Percentiles rank a stretch among this genome's conserved stretches.
These are phyloP conservation scores for Russula sp. DNA, from an alignment of 768 basidiomycete species.

Conservation along the genomic window DNA sequence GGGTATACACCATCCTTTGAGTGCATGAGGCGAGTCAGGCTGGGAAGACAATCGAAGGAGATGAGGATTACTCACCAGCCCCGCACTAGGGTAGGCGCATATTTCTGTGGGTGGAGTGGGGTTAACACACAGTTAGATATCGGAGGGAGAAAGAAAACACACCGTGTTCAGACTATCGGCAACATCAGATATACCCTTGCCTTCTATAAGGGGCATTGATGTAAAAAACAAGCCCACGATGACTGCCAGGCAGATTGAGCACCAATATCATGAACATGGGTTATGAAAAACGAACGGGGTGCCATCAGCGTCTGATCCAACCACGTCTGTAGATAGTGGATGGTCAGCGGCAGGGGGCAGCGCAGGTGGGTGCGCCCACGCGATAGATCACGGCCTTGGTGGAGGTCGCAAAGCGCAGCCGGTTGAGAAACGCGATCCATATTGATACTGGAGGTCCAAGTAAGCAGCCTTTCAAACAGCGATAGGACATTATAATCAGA, in stretches of 20 bases:
- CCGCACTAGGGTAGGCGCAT: constrained; percentile 63
- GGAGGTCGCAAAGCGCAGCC: constrained; percentile 59
- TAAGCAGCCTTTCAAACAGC: constrained; percentile 39
- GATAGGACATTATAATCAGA: neutral
- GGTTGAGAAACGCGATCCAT: constrained; percentile 71
- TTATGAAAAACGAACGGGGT: constrained; percentile 40
- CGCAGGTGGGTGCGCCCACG: constrained; percentile 32
- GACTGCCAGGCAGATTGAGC: constrained; percentile 24
- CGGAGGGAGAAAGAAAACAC: constrained; percentile 1
- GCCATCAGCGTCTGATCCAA: constrained; percentile 77
- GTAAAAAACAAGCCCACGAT: constrained; percentile 56
- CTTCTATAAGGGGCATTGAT: constrained; percentile 75
- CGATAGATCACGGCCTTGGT: constrained; percentile 53
- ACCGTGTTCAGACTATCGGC: constrained; percentile 39
- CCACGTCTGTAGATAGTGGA: constrained; percentile 46
- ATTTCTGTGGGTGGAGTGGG: constrained; percentile 39
- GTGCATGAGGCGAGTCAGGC: neutral
- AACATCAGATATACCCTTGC: constrained; percentile 49
- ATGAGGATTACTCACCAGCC: constrained; percentile 51
- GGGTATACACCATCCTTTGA: constrained; percentile 62
- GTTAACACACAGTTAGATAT: neutral
- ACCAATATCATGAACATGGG: neutral
- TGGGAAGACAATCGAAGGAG: neutral
- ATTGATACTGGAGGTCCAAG: constrained; percentile 79
- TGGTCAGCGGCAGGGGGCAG: neutral